Base-by-base conservation (phyloP, 2,329 filamentous ascomycete genomes). In the Beauveria asiatica region DNA sequence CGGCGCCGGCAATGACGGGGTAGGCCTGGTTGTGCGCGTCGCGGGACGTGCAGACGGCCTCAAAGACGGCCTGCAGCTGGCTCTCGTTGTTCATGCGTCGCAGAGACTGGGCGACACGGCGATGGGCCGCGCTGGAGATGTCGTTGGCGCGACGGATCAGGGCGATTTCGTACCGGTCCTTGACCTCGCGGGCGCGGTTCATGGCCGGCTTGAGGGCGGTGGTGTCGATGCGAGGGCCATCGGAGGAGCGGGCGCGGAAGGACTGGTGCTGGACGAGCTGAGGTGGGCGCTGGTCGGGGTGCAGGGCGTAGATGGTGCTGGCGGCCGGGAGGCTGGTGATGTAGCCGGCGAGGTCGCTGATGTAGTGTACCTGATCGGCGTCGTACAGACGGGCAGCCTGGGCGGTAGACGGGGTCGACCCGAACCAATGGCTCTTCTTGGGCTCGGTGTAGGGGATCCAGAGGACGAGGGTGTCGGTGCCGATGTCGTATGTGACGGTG, bases 1-100 rank as follows among this genome's bases (percentile, higher is more conserved):
- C 93, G 1, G 88, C 85, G 2, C 89, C 93, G 50, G 90, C 90
- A 66, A 99, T 97, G n/a, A 92, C 83, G 51, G 87, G 84, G 70
- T 99, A 99, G 0, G 93, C 86, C 76, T 96, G 90, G 55, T 84
- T 78, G 64, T 88, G 88, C 3, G 90, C 88, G 63, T 88, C 89
- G 57, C 82, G 78, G 8, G 86, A 81, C 54, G 89, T 85, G 70
- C 91, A 96, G 23, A 83, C 82, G 39, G 84, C 81, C 25, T 87
- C 77, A 69, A 96, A 96, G 11, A 87, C 76, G 48, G 89, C 91
- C 69, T 96, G 89, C 27, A 96, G 82, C 66, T 97, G 85, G 41
- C 89, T 84, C 76, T 99, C 93, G 66, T 89, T 95, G 19, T 74
- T 79, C 63, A 92, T 83, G 1, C 71, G 70, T 23, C 80, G 78